Percentiles rank a stretch among this genome's conserved stretches.
Evolutionary conservation across 225 moss, liverwort and hornwort genomes (phyloP).

Genomic region (Polytrichum commune): DNA sequence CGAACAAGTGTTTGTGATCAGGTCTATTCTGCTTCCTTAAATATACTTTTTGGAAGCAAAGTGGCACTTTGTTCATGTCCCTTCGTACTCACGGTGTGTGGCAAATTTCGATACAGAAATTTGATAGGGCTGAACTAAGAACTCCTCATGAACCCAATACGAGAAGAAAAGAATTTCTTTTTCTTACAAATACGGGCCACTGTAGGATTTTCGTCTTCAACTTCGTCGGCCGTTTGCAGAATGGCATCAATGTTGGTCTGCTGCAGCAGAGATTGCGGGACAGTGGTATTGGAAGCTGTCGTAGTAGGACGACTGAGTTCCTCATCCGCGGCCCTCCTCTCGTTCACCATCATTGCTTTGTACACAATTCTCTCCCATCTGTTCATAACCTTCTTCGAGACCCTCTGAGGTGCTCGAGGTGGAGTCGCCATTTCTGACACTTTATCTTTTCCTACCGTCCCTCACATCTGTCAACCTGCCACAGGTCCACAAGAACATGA

Average conservation of each 20-base stretch:
- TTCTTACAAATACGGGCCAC: conserved; percentile 65
- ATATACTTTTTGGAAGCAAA: too few relatives aligned
- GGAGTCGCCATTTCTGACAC: conserved; percentile 40
- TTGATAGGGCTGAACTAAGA: too few relatives aligned
- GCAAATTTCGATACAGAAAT: too few relatives aligned
- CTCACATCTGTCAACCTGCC: conserved; percentile 5
- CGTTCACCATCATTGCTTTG: conserved; percentile 31
- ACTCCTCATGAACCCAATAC: not conserved
- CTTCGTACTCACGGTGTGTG: too few relatives aligned
- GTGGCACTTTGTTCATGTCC: too few relatives aligned
- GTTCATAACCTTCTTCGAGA: conserved; percentile 45
- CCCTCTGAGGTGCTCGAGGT: conserved; percentile 30
- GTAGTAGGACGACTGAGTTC: conserved; percentile 28
- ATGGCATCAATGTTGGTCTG: conserved; percentile 63
- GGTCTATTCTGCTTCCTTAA: too few relatives aligned
- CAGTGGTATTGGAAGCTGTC: conserved; percentile 42
- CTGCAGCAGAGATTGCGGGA: conserved; percentile 53
- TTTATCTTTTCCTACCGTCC: conserved; percentile 7
- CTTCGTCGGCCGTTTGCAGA: conserved; percentile 58
- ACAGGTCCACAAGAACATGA: too few relatives aligned
- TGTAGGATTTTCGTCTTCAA: conserved; percentile 25
- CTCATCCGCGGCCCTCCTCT: conserved; percentile 30
- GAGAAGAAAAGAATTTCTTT: conserved; percentile 11
- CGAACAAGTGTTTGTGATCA: too few relatives aligned
- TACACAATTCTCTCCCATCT: conserved; percentile 64